Evolutionary conservation across 2,329 filamentous ascomycete genomes (phyloP), one percentile per base, ranked within the genome.

Genomic region (Zymoseptoria tritici): DNA sequence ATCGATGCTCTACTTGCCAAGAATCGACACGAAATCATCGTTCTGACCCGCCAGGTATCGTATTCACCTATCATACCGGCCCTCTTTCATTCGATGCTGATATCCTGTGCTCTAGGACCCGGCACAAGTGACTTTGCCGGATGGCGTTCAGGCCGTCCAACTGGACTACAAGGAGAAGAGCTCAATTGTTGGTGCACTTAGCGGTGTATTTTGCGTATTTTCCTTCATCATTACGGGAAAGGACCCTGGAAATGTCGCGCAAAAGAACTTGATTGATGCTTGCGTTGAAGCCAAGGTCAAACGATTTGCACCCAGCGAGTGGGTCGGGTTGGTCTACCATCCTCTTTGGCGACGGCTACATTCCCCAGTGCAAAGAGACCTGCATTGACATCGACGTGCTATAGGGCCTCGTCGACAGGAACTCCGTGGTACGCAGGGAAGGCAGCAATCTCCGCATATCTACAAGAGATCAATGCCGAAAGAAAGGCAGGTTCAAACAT

Each of bases 1-100:
- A 70, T 84, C 21, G 81, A 84, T 59, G 75, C 71, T 3, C 73
- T 84, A 0, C 65, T 81, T 2, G 76, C 76, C 2, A 73, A 74
- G 3, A 74, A 75, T 9, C 82, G 79, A 57, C 83, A 86, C 59
- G 73, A 83, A 0, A 80, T 86, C 52, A 69, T 75, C 0, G 72
- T 85, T 20, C 68, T 85, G 1, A 80, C 76, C 1, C 74, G 82
- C 63, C 78, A 75, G 54, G 79, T 79, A 56, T 55, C 58, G 65
- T 21, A 5, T 16, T 13, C 4, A 16, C 36, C 4, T 9, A 42
- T 42, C 36, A 31, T 21, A 21, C 26, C 2, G 24, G 52, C 4
- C n/a, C 9, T 19, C 52, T 21, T 55, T 22, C 22, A 9, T 36
- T 55, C 24, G 4, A 55, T 21, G 7, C 52, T 58, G 36, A 55